Conservation (phyloP, 164 flowering plant genomes). For the Liriodendron chinense region DNA sequence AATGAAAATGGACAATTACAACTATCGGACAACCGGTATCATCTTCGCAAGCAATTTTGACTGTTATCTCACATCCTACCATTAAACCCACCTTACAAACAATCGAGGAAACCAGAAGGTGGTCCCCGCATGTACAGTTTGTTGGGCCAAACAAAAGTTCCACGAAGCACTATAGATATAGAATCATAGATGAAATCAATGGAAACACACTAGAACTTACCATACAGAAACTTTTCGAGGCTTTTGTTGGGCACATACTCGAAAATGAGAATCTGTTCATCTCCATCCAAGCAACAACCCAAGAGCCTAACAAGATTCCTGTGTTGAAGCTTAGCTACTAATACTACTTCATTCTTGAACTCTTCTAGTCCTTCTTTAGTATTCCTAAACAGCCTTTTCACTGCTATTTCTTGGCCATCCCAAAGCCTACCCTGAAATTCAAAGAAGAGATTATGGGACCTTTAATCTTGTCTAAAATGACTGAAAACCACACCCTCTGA, state of each 20-base stretch:
- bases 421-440: slow-evolving; percentile 24
- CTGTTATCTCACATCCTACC: too few species aligned
- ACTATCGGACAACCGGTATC: background rate
- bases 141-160: background rate
- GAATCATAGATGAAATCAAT: background rate
- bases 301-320: slow-evolving; percentile 38
- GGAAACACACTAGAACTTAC: slow-evolving; percentile 3
- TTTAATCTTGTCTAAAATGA: too few species aligned
- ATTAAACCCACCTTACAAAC: too few species aligned
- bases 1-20: too few species aligned
- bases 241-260: slow-evolving; percentile 39
- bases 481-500: too few species aligned
- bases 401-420: slow-evolving; percentile 36
- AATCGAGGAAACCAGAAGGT: too few species aligned
- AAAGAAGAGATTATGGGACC: background rate
- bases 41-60: background rate
- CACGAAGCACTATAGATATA: background rate
- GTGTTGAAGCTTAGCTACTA: slow-evolving; percentile 44
- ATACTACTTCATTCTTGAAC: slow-evolving; percentile 31
- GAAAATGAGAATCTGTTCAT: slow-evolving; percentile 37
- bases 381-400: slow-evolving; percentile 36
- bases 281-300: slow-evolving; percentile 32
- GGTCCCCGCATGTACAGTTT: too few species aligned
- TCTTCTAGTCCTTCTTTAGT: slow-evolving; percentile 34
- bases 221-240: slow-evolving; percentile 31